phyloP scores from a whole-genome alignment of 2,329 filamentous ascomycete genomes.

The Aschersonia sp. region DNA sequence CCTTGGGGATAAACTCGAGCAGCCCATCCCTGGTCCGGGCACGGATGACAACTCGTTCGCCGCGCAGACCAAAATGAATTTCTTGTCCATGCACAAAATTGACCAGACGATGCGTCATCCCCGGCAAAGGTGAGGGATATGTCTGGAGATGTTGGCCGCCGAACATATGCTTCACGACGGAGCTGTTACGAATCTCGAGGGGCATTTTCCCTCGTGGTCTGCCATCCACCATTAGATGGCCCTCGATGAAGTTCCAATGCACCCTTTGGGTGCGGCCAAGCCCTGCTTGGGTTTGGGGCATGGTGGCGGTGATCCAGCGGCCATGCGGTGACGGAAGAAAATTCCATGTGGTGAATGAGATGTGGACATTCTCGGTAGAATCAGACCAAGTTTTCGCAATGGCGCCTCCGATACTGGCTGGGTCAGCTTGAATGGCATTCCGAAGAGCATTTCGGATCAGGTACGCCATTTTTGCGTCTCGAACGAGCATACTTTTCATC shows the following conservation, averaged over 20 bases:
- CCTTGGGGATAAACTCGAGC: conserved; percentile 19
- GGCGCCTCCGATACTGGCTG: too few species aligned
- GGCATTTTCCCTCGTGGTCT: conserved; percentile 32
- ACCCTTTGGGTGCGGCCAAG: too few species aligned
- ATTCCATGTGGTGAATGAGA: too few species aligned
- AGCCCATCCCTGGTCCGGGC: conserved; percentile 12
- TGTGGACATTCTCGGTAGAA: too few species aligned
- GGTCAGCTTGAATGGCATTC: too few species aligned
- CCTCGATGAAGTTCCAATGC: conserved; percentile 19
- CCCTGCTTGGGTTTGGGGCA: too few species aligned
- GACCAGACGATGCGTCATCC: conserved; percentile 34
- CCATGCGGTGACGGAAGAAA: too few species aligned
- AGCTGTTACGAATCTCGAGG: conserved; percentile 26
- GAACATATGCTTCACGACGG: conserved; percentile 34
- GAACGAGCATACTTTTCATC: too few species aligned
- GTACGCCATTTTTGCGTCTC: too few species aligned
- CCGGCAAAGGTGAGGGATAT: conserved; percentile 32
- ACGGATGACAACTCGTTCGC: conserved; percentile 25
- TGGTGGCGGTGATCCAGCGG: too few species aligned
- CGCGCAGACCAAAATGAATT: conserved; percentile 40
- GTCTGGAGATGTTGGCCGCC: conserved; percentile 34
- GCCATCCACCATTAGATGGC: conserved; percentile 20
- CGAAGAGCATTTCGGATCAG: too few species aligned
- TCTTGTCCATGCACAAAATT: conserved; percentile 8
- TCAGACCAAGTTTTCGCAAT: too few species aligned